Percentiles rank a stretch among this genome's conserved stretches.
Conservation (phyloP, 768 basidiomycete species). For the Xerocomus spinulosus region DNA sequence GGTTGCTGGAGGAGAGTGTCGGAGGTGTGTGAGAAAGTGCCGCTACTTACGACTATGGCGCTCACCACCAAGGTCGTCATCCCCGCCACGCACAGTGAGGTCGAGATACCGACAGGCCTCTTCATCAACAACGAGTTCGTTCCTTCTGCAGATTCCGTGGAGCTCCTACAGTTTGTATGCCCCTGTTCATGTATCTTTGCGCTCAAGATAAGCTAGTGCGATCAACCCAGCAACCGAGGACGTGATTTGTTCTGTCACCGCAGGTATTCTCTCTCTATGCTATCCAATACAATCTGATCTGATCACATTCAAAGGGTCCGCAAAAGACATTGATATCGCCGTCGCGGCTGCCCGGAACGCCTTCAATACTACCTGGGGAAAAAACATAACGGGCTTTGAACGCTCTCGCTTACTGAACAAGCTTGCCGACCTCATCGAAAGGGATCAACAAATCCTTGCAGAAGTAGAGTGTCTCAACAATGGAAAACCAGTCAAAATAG, state of each 20-base stretch:
- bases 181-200: constrained; percentile 1
- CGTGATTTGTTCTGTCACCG: constrained; percentile 60
- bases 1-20: constrained; percentile 12
- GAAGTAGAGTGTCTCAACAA: constrained; percentile 86
- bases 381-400: constrained; percentile 79
- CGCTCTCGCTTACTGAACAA: constrained; percentile 78
- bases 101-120: constrained; percentile 73
- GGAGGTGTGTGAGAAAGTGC: constrained; percentile 20
- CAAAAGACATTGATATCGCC: constrained; percentile 76
- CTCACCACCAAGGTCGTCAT: constrained; percentile 38
- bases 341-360: constrained; percentile 80
- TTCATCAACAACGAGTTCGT: constrained; percentile 93
- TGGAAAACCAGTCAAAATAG: constrained; percentile 77
- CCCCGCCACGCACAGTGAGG: constrained; percentile 41
- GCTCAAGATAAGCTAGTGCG: constrained; percentile 40
- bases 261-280: constrained; percentile 37
- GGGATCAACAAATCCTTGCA: constrained; percentile 75
- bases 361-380: constrained; percentile 85
- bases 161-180: constrained; percentile 54
- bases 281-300: background rate
- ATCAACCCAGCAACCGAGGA: constrained; percentile 83
- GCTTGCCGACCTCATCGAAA: constrained; percentile 86
- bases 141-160: constrained; percentile 62
- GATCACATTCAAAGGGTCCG: constrained; percentile 42
- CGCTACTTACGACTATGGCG: constrained; percentile 39